Conservation (phyloP, 176 grass and related monocot species). For the Carex cristatella region DNA sequence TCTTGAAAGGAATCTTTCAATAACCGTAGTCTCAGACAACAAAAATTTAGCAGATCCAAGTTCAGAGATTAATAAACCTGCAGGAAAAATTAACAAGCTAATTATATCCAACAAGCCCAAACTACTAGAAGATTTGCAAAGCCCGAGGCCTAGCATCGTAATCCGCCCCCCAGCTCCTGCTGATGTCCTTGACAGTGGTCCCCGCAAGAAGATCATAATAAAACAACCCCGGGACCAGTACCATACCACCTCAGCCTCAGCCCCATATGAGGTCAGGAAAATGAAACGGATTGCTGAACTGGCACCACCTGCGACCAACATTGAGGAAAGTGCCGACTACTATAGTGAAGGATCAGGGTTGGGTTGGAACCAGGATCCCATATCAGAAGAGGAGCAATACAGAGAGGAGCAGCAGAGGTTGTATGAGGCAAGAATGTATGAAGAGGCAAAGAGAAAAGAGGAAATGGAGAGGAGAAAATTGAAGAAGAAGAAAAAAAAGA, state of each 20-base stretch:
- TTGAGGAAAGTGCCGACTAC: conserved; percentile 39
- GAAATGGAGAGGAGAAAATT: conserved; percentile 71
- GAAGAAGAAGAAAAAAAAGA: conserved; percentile 96
- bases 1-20: conserved; percentile 56
- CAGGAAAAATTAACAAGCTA: conserved; percentile 70
- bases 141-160: conserved; percentile 66
- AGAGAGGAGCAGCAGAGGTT: conserved; percentile 41
- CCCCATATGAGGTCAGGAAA: conserved; percentile 51
- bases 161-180: conserved; percentile 51
- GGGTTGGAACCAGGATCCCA: conserved; percentile 40
- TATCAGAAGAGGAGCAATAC: conserved; percentile 51
- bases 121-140: conserved; percentile 49
- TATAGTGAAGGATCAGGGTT: conserved; percentile 44
- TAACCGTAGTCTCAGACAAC: conserved; percentile 58
- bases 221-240: conserved; percentile 69
- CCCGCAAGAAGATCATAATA: conserved; percentile 80
- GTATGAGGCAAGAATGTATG: conserved; percentile 54
- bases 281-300: conserved; percentile 75
- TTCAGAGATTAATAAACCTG: conserved; percentile 40
- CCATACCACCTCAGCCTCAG: conserved; percentile 36
- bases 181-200: conserved; percentile 49
- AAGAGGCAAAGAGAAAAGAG: conserved; percentile 46
- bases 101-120: conserved; percentile 82
- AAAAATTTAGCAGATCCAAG: conserved; percentile 30
- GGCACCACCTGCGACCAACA: conserved; percentile 52